phyloP scores from a whole-genome alignment of 495 filamentous ascomycete genomes.

The Tetracladium marchalianum region DNA sequence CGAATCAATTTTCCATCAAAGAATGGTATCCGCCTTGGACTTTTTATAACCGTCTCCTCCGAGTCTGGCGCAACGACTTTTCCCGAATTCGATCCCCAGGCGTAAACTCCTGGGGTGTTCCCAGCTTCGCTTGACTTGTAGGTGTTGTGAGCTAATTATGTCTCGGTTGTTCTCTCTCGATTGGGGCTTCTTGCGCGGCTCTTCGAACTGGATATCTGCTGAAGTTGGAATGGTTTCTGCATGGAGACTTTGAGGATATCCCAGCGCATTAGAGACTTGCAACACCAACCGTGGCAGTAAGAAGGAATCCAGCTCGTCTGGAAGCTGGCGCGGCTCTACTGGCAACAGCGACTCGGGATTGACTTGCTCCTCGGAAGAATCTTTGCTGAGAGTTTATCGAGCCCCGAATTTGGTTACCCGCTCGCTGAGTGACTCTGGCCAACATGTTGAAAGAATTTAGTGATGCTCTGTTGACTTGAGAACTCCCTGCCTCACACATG shows the following conservation, averaged over 20 bases:
- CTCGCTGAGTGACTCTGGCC: slow-evolving; percentile 1
- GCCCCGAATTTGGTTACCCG: background rate
- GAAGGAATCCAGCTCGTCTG: slow-evolving; percentile 2
- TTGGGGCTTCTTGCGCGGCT: slow-evolving; percentile 36
- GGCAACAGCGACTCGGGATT: slow-evolving; percentile 5
- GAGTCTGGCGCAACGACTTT: slow-evolving; percentile 78
- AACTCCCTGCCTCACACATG: too few species aligned
- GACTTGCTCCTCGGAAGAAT: slow-evolving; percentile 6
- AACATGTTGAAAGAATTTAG: too few species aligned
- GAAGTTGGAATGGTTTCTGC: slow-evolving; percentile 38
- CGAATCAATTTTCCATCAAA: slow-evolving; percentile 80
- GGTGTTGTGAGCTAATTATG: slow-evolving; percentile 62
- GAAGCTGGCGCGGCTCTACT: background rate
- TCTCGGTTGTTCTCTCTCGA: slow-evolving; percentile 63
- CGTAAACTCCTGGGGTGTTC: slow-evolving; percentile 85
- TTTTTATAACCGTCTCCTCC: slow-evolving; percentile 64
- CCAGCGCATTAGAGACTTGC: slow-evolving; percentile 11
- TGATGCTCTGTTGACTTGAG: too few species aligned
- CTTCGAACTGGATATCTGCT: slow-evolving; percentile 49
- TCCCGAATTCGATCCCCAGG: slow-evolving; percentile 87
- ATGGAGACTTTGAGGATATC: slow-evolving; percentile 22
- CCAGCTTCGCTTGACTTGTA: slow-evolving; percentile 81
- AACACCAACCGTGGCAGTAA: slow-evolving; percentile 22
- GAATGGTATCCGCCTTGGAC: slow-evolving; percentile 64
- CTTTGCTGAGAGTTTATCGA: slow-evolving; percentile 1